A percentile compares a stretch with the other conserved stretches of the same genome.
Conservation (phyloP, 805 yeast species). For the Hanseniaspora lindneri region DNA sequence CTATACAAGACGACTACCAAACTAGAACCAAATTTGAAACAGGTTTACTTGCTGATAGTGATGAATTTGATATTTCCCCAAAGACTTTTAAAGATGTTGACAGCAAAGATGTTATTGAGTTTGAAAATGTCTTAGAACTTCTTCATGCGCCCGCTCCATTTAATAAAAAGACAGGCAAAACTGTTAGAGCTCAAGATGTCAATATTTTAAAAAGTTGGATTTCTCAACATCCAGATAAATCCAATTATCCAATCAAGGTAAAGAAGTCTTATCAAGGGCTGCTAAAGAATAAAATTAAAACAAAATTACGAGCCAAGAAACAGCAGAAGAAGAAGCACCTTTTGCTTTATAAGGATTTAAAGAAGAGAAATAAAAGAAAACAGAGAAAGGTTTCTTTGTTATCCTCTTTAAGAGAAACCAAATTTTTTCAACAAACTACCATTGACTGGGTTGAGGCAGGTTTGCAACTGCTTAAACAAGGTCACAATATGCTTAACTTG, state of each 20-base stretch:
- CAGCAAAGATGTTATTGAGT: constrained; percentile 20
- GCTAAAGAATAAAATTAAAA: constrained; percentile 61
- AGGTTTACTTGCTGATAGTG: constrained; percentile 25
- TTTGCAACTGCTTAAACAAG: constrained; percentile 82
- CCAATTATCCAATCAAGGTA: constrained; percentile 57
- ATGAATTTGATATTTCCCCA: constrained; percentile 38
- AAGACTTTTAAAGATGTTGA: constrained; percentile 36
- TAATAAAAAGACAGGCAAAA: constrained; percentile 58
- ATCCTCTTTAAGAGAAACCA: constrained; percentile 59
- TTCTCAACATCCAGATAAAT: constrained; percentile 48
- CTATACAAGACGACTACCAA: constrained; percentile 19
- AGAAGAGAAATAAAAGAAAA: constrained; percentile 27
- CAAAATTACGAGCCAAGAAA: constrained; percentile 45
- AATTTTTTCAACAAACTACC: constrained; percentile 79
- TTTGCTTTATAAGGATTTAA: constrained; percentile 25
- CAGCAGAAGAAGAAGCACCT: constrained; percentile 30
- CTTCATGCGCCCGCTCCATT: constrained; percentile 81
- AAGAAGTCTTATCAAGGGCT: constrained; percentile 81
- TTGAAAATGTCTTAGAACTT: constrained; percentile 47
- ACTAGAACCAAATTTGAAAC: constrained; percentile 28
- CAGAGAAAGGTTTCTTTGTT: constrained; percentile 31
- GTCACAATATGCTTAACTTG: constrained; percentile 82
- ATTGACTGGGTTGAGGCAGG: constrained; percentile 99
- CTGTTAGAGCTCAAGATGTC: constrained; percentile 79
- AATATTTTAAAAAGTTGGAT: constrained; percentile 77